Conservation (phyloP, 768 basidiomycete genomes). For the Pisolithus microcarpus region DNA sequence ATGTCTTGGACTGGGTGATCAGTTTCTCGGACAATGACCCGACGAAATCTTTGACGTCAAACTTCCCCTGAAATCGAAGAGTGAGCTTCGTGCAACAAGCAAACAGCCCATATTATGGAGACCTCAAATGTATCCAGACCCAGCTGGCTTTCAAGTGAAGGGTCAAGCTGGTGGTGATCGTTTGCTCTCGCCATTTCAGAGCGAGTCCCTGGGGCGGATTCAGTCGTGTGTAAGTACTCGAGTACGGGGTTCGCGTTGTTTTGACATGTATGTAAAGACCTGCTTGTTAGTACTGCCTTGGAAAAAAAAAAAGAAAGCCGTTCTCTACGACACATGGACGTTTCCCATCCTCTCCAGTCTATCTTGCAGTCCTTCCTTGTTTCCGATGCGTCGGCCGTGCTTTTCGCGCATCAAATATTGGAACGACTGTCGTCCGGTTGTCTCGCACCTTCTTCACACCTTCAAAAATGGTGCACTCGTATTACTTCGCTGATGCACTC, state of each 20-base stretch:
- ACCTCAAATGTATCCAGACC: constrained; percentile 53
- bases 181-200: constrained; percentile 16
- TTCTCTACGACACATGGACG: constrained; percentile 31
- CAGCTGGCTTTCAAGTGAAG: constrained; percentile 46
- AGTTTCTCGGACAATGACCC: constrained; percentile 80
- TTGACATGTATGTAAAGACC: constrained; percentile 22
- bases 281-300: not conserved
- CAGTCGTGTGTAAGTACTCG: not conserved
- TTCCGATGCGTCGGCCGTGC: constrained; percentile 54
- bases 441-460: constrained; percentile 57
- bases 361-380: constrained; percentile 67
- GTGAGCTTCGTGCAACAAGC: constrained; percentile 4
- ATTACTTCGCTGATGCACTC: constrained; percentile 70
- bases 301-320: not conserved
- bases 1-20: constrained; percentile 76
- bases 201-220: not conserved
- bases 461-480: constrained; percentile 70
- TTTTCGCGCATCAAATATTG: constrained; percentile 54
- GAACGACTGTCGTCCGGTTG: constrained; percentile 44
- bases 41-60: constrained; percentile 88
- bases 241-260: constrained; percentile 13
- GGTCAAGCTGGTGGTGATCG: constrained; percentile 36
- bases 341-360: constrained; percentile 48
- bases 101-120: not conserved
- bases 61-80: constrained; percentile 56